These are phyloP conservation scores for Coemansia sp. DNA, from an alignment of 192 early-diverging fungal species.

Conservation along the genomic window DNA sequence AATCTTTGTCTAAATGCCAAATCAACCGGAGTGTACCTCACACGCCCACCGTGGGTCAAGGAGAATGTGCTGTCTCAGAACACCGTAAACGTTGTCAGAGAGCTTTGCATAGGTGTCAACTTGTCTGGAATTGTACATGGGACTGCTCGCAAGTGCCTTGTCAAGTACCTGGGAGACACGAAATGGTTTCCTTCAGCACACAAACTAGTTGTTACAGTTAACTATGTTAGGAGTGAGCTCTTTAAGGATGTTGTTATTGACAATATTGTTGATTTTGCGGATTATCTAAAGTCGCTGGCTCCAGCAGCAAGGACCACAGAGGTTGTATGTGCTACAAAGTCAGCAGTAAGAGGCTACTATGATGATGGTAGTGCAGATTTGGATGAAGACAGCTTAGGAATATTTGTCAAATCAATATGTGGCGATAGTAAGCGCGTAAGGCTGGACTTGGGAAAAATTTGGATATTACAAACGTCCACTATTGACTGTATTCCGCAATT, in stretches of 20 bases:
- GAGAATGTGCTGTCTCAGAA: background rate
- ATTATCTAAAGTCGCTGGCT: background rate
- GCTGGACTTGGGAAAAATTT: background rate
- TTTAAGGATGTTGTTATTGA: background rate
- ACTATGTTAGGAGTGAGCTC: background rate
- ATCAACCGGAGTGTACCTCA: background rate
- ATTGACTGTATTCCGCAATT: background rate
- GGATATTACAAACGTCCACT: background rate
- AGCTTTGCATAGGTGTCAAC: background rate
- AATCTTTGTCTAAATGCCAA: background rate
- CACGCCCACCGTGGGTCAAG: background rate
- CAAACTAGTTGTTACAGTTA: background rate
- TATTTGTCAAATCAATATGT: background rate
- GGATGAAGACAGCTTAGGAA: background rate
- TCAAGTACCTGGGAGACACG: background rate
- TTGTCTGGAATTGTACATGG: background rate
- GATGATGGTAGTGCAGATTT: background rate
- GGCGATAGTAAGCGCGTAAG: background rate
- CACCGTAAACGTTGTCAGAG: background rate
- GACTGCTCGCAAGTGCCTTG: background rate
- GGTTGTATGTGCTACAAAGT: background rate
- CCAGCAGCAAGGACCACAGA: background rate
- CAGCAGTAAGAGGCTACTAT: background rate
- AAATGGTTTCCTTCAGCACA: background rate
- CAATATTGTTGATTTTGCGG: background rate